These are phyloP conservation scores for Pythium pyrilobum DNA, from an alignment of 352 stramenopile species.

Conservation along the genomic window DNA sequence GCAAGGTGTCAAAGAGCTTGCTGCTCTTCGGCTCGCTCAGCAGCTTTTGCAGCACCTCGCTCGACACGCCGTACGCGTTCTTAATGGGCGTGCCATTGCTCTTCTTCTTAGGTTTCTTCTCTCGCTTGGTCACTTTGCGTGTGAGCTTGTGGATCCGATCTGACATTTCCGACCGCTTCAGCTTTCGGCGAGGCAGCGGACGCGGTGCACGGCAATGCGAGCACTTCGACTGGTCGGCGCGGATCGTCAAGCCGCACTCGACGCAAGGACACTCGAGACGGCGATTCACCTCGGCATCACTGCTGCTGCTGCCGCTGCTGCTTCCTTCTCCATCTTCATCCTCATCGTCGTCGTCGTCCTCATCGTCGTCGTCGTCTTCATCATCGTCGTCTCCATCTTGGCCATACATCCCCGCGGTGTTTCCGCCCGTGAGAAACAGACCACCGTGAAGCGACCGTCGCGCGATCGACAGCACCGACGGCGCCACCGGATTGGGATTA, in stretches of 20 bases:
- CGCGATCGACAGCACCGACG: slow-evolving; percentile 33
- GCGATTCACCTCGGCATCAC: slow-evolving; percentile 10
- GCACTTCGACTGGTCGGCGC: slow-evolving; percentile 22
- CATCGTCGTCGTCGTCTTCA: slow-evolving; percentile 22
- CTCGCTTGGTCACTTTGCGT: slow-evolving; percentile 17
- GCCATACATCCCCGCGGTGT: slow-evolving; percentile 16
- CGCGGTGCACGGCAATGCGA: slow-evolving; percentile 31
- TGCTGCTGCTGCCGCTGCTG: slow-evolving; percentile 20
- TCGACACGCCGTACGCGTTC: slow-evolving; percentile 66
- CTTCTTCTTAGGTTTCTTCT: slow-evolving; percentile 34
- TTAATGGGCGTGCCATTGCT: slow-evolving; percentile 4
- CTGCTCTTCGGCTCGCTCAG: slow-evolving; percentile 34
- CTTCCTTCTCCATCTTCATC: slow-evolving; percentile 19
- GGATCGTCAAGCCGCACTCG: slow-evolving; percentile 21
- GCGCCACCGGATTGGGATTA: slow-evolving; percentile 48
- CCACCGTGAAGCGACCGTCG: slow-evolving; percentile 18
- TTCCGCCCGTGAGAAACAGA: slow-evolving; percentile 15
- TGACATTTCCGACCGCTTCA: slow-evolving; percentile 12
- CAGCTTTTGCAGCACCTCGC: slow-evolving; percentile 53
- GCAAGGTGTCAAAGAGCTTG: slow-evolving; percentile 61
- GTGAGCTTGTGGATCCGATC: slow-evolving; percentile 5
- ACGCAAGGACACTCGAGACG: slow-evolving; percentile 14
- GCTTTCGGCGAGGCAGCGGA: slow-evolving; percentile 20
- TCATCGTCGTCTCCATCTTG: slow-evolving; percentile 15
- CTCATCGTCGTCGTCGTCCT: slow-evolving; percentile 26